These are phyloP conservation scores for Emmonsia crescens DNA, from an alignment of 2,329 filamentous ascomycete genomes.

Conservation along the genomic window DNA sequence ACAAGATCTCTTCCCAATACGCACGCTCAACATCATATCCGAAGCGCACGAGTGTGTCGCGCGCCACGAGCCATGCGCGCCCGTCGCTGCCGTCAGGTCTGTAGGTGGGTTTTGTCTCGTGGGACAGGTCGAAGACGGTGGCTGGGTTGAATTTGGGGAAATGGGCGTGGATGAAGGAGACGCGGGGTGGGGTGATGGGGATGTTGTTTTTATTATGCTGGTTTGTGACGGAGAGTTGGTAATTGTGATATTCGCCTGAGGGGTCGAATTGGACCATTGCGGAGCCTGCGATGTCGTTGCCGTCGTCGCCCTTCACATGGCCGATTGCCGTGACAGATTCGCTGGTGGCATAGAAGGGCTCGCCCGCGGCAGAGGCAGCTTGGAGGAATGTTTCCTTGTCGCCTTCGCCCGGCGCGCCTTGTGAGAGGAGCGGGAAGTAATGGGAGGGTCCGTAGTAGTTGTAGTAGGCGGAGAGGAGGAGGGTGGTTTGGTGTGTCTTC, in stretches of 20 bases:
- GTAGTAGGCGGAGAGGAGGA: slow-evolving; percentile 40
- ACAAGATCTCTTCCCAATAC: slow-evolving; percentile 31
- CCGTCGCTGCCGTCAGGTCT: slow-evolving; percentile 23
- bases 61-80: slow-evolving; percentile 25
- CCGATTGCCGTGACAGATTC: slow-evolving; percentile 25
- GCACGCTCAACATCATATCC: slow-evolving; percentile 25
- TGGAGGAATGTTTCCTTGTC: slow-evolving; percentile 43
- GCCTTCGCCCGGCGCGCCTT: slow-evolving; percentile 39
- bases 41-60: slow-evolving; percentile 23
- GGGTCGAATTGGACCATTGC: slow-evolving; percentile 32
- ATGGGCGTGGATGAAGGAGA: slow-evolving; percentile 34
- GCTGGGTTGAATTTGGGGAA: slow-evolving; percentile 33
- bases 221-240: slow-evolving; percentile 19
- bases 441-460: slow-evolving; percentile 37
- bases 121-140: slow-evolving; percentile 26
- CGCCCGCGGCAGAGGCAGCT: slow-evolving; percentile 31
- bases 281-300: slow-evolving; percentile 23
- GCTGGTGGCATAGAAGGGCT: slow-evolving; percentile 34
- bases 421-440: slow-evolving; percentile 38
- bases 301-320: slow-evolving; percentile 12
- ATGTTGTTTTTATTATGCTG: slow-evolving; percentile 22
- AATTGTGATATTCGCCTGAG: slow-evolving; percentile 39
- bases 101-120: slow-evolving; percentile 28
- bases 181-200: slow-evolving; percentile 20
- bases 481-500: slow-evolving; percentile 28